phyloP scores from a whole-genome alignment of 1,284 basidiomycete species.

The Mycena citricolor region DNA sequence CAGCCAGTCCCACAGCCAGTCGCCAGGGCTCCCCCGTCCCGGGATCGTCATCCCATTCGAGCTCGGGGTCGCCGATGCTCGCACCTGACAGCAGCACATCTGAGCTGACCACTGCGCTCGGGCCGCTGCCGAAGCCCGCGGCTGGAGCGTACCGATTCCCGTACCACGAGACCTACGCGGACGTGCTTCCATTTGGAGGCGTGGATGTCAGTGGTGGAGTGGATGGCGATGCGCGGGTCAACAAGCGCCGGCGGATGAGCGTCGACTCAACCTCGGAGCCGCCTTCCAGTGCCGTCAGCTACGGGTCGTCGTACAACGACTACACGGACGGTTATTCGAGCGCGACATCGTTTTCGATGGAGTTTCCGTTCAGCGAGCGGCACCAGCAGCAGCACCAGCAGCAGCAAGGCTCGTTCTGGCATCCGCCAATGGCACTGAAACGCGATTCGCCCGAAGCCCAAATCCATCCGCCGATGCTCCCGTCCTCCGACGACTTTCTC shows the following conservation, averaged over 20 bases:
- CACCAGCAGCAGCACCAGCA: too few species aligned
- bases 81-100: slow-evolving; percentile 62
- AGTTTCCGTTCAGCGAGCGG: slow-evolving; percentile 62
- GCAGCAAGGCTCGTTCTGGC: too few species aligned
- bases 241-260: slow-evolving; percentile 71
- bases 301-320: slow-evolving; percentile 48
- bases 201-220: slow-evolving; percentile 38
- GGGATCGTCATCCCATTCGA: slow-evolving; percentile 34
- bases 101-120: slow-evolving; percentile 18
- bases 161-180: slow-evolving; percentile 27
- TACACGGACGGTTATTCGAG: slow-evolving; percentile 49
- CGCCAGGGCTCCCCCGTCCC: slow-evolving; percentile 67
- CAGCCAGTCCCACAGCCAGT: slow-evolving; percentile 69
- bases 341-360: slow-evolving; percentile 53
- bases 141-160: slow-evolving; percentile 8
- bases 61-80: slow-evolving; percentile 52
- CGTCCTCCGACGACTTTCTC: too few species aligned
- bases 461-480: too few species aligned
- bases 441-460: too few species aligned
- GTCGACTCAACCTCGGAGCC: slow-evolving; percentile 68
- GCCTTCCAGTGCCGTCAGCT: slow-evolving; percentile 58
- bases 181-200: slow-evolving; percentile 49
- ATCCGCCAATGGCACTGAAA: too few species aligned
- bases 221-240: slow-evolving; percentile 46
- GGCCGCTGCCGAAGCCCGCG: slow-evolving; percentile 3